A percentile compares a stretch with the other conserved stretches of the same genome.
phyloP scores from a whole-genome alignment of 2,329 filamentous ascomycete genomes.

The Myotisia sp. region DNA sequence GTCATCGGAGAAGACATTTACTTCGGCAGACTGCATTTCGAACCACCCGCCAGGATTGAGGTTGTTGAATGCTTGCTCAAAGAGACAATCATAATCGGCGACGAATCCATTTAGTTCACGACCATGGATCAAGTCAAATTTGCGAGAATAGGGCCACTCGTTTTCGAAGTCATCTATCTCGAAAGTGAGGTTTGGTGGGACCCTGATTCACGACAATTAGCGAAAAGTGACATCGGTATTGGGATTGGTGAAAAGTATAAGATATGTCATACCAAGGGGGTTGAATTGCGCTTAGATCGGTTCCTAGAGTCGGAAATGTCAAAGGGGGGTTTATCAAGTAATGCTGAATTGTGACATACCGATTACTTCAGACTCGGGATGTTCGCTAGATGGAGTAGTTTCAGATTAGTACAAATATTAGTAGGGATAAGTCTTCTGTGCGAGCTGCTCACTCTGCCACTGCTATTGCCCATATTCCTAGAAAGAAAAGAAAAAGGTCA shows the following conservation, averaged over 20 bases:
- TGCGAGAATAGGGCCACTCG: constrained; percentile 25
- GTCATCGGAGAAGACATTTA: constrained; percentile 19
- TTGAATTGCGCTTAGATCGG: constrained; percentile 11
- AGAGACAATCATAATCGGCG: constrained; percentile 14
- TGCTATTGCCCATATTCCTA: constrained; percentile 9
- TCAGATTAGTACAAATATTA: not conserved
- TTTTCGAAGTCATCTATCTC: constrained; percentile 33
- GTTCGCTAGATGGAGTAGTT: constrained; percentile 3
- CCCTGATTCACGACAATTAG: constrained; percentile 12
- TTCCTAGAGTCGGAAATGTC: constrained; percentile 3
- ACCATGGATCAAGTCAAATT: constrained; percentile 29
- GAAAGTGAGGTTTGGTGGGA: constrained; percentile 39
- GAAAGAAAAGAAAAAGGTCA: not conserved
- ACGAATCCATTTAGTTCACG: constrained; percentile 16
- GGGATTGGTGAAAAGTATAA: not conserved
- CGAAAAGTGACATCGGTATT: too few species aligned
- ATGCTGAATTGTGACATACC: too few species aligned
- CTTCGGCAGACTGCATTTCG: constrained; percentile 31
- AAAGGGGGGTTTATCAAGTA: too few species aligned
- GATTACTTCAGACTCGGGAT: constrained; percentile 5
- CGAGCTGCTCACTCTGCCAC: constrained; percentile 11
- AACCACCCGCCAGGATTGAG: constrained; percentile 39
- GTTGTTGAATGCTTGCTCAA: constrained; percentile 19
- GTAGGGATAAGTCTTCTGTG: not conserved
- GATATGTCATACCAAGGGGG: constrained; percentile 12